Conservation (phyloP, 495 filamentous ascomycete genomes). For the Saxispiralis lemnorum region DNA sequence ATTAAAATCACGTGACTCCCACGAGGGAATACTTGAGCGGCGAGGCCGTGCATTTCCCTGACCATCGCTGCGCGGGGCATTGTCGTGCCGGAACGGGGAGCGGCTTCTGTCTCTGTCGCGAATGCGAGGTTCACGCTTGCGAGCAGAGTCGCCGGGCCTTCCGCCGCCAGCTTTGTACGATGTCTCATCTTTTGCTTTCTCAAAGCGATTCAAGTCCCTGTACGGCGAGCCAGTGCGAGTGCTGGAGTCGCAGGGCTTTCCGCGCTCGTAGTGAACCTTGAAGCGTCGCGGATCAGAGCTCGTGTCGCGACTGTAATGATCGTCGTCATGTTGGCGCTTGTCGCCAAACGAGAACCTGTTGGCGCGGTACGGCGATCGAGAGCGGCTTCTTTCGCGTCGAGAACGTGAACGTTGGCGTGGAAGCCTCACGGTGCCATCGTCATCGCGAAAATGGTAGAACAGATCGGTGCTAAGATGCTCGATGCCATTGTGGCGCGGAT, state of each 20-base stretch:
- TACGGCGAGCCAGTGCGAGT: constrained; percentile 34
- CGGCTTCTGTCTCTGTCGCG: constrained; percentile 41
- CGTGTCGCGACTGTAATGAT: constrained; percentile 25
- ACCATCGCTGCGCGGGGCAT: too few relatives aligned
- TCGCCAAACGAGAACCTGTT: constrained; percentile 30
- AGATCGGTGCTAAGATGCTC: constrained; percentile 13
- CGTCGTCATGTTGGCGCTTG: constrained; percentile 55
- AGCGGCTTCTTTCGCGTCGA: constrained; percentile 11
- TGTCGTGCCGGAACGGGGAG: constrained; percentile 29
- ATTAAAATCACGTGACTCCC: constrained; percentile 18
- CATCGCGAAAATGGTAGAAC: constrained; percentile 8
- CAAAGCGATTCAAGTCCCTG: constrained; percentile 49
- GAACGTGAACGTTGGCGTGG: constrained; percentile 9
- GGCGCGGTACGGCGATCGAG: constrained; percentile 25
- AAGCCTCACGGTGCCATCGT: constrained; percentile 19
- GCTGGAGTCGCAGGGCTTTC: constrained; percentile 24
- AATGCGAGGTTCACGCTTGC: constrained; percentile 19
- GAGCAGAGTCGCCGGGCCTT: constrained; percentile 21
- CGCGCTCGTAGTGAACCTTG: constrained; percentile 43
- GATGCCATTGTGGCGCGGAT: constrained; percentile 22
- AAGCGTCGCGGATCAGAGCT: constrained; percentile 39
- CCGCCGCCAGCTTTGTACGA: constrained; percentile 34
- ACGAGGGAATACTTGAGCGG: constrained; percentile 2
- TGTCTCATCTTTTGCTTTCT: constrained; percentile 28
- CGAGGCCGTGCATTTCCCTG: background rate